These are phyloP conservation scores for Aristolochia fimbriata DNA, from an alignment of 164 flowering plant species.

Conservation along the genomic window DNA sequence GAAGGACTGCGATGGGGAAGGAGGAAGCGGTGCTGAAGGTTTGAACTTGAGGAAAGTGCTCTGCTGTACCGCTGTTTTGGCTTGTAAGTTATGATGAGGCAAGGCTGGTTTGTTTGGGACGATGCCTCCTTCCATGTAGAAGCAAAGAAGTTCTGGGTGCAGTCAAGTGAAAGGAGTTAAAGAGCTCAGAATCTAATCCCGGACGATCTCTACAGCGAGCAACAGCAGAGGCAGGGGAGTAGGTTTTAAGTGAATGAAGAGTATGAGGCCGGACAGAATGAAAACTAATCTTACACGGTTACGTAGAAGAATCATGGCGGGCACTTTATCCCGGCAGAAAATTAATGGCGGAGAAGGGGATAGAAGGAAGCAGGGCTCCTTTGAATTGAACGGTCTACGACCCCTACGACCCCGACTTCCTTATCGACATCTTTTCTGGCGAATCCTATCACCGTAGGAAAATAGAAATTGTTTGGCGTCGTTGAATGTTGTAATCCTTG, in stretches of 20 bases:
- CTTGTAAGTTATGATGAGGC: conserved; percentile 26
- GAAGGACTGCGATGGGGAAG: conserved; percentile 35
- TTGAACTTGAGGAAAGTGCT: conserved; percentile 36
- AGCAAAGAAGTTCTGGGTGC: conserved; percentile 1
- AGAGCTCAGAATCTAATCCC: background rate
- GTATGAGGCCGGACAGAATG: too few species aligned
- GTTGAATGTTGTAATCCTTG: too few species aligned
- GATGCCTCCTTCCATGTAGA: conserved; percentile 48
- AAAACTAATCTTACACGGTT: background rate
- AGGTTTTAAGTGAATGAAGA: too few species aligned
- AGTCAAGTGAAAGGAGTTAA: background rate
- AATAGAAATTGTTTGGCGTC: too few species aligned
- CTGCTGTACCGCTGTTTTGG: conserved; percentile 11
- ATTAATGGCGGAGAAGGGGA: background rate
- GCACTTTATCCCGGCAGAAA: background rate
- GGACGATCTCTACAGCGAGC: background rate
- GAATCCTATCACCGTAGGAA: too few species aligned
- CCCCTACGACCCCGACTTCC: too few species aligned
- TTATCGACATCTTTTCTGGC: too few species aligned
- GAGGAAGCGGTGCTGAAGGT: conserved; percentile 31
- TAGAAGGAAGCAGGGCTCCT: background rate
- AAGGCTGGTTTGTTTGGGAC: conserved; percentile 49
- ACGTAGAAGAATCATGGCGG: background rate
- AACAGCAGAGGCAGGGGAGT: too few species aligned
- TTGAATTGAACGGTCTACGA: too few species aligned